These are phyloP conservation scores for Rosa lucieae DNA, from an alignment of 306 rosid genomes.

Conservation along the genomic window DNA sequence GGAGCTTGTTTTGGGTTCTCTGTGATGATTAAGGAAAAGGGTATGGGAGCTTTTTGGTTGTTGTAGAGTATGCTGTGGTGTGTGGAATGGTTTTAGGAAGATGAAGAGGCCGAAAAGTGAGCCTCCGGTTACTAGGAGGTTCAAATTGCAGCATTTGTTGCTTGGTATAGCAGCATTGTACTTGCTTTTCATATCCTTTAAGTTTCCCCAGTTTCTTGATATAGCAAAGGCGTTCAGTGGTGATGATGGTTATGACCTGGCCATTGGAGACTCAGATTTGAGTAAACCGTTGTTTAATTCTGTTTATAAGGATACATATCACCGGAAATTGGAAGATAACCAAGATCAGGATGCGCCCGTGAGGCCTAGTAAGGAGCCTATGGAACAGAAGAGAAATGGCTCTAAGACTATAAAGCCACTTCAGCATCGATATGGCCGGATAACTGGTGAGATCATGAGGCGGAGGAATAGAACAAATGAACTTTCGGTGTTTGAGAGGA, in stretches of 20 bases:
- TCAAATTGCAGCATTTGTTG: slow-evolving; percentile 71
- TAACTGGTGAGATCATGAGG: slow-evolving; percentile 56
- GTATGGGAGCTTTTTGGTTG: slow-evolving; percentile 35
- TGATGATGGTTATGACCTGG: slow-evolving; percentile 56
- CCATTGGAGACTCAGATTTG: slow-evolving; percentile 50
- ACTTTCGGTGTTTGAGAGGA: slow-evolving; percentile 71
- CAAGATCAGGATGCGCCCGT: slow-evolving; percentile 55
- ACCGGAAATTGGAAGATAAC: slow-evolving; percentile 70
- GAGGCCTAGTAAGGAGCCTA: slow-evolving; percentile 65
- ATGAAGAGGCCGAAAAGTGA: slow-evolving; percentile 81
- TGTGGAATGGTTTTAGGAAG: slow-evolving; percentile 20
- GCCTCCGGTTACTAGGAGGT: slow-evolving; percentile 63
- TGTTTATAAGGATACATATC: slow-evolving; percentile 71
- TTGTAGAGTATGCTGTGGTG: slow-evolving; percentile 29
- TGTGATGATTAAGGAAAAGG: slow-evolving; percentile 25
- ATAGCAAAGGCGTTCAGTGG: slow-evolving; percentile 67
- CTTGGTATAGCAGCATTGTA: slow-evolving; percentile 65
- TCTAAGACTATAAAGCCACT: slow-evolving; percentile 38
- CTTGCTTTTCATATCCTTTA: slow-evolving; percentile 69
- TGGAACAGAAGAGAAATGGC: slow-evolving; percentile 52
- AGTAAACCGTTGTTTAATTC: slow-evolving; percentile 62
- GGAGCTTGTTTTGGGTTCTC: slow-evolving; percentile 28
- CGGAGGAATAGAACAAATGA: slow-evolving; percentile 48
- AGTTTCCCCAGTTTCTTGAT: slow-evolving; percentile 70
- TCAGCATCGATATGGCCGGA: slow-evolving; percentile 65